Evolutionary conservation across 306 rosid species (phyloP).

Genomic region (Elaeagnus macrophylla): DNA sequence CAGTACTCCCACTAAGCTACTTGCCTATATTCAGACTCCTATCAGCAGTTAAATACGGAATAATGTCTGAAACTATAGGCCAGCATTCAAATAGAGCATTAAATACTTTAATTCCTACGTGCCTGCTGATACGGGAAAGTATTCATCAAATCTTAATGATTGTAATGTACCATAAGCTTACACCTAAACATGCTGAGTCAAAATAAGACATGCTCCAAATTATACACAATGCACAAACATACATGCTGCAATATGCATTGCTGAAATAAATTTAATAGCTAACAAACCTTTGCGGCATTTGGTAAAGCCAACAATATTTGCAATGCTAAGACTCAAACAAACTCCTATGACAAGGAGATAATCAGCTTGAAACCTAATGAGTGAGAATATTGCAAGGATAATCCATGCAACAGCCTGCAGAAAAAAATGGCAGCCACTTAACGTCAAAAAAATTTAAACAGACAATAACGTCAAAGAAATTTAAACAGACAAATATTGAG

Average conservation of each 20-base stretch:
- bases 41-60: no score
- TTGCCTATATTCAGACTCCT: no score
- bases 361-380: constrained; percentile 95
- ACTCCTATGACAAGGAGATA: constrained; percentile 93
- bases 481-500: not conserved
- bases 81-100: no score
- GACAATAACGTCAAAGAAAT: not conserved
- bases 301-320: constrained; percentile 92
- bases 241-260: not conserved
- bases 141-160: no score
- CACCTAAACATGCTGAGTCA: not conserved
- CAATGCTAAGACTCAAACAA: constrained; percentile 87
- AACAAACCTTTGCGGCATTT: constrained; percentile 85
- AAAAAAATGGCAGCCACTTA: constrained; percentile 12
- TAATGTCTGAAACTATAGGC: no score
- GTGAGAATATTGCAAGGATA: constrained; percentile 77
- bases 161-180: no score
- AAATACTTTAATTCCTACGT: not conserved
- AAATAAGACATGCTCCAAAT: not conserved
- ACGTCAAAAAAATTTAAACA: constrained; percentile 10
- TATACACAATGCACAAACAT: not conserved
- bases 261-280: constrained; percentile 12
- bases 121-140: no score
- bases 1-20: no score
- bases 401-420: constrained; percentile 72